phyloP scores from a whole-genome alignment of 805 yeast species.

The Candida incommunis region DNA sequence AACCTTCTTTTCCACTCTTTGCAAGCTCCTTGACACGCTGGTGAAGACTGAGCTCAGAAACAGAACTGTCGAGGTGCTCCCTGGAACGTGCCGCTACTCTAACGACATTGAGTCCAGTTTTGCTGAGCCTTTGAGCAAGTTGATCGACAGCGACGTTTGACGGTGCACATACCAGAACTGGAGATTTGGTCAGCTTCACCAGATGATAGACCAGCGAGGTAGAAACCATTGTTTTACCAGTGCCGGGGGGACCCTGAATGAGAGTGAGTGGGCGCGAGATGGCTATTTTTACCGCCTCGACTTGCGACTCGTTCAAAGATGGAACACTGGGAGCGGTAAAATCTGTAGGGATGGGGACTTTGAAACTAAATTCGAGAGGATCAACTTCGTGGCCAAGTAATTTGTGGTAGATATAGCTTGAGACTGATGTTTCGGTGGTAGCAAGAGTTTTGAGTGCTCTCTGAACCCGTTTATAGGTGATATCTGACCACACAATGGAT shows the following conservation, averaged over 20 bases:
- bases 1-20: not conserved
- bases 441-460: slow-evolving; percentile 63
- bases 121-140: slow-evolving; percentile 55
- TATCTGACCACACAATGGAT: slow-evolving; percentile 82
- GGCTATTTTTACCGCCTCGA: slow-evolving; percentile 58
- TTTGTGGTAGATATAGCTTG: slow-evolving; percentile 61
- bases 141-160: slow-evolving; percentile 94
- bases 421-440: slow-evolving; percentile 47
- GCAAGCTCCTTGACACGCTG: slow-evolving; percentile 33
- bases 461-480: slow-evolving; percentile 75
- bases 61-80: slow-evolving; percentile 64
- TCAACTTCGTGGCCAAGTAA: slow-evolving; percentile 69
- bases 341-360: slow-evolving; percentile 42
- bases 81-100: slow-evolving; percentile 63
- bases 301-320: slow-evolving; percentile 63
- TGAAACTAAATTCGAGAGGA: slow-evolving; percentile 32
- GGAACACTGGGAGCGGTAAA: slow-evolving; percentile 56
- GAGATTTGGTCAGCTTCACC: slow-evolving; percentile 42
- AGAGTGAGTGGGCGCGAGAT: slow-evolving; percentile 59
- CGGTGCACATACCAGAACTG: slow-evolving; percentile 83
- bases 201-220: slow-evolving; percentile 77
- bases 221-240: slow-evolving; percentile 90
- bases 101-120: slow-evolving; percentile 64
- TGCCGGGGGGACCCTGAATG: slow-evolving; percentile 94
- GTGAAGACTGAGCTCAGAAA: slow-evolving; percentile 44